A percentile compares a stretch with the other conserved stretches of the same genome.
phyloP scores from a whole-genome alignment of 2,329 filamentous ascomycete genomes.

The Cladosporium sp. region DNA sequence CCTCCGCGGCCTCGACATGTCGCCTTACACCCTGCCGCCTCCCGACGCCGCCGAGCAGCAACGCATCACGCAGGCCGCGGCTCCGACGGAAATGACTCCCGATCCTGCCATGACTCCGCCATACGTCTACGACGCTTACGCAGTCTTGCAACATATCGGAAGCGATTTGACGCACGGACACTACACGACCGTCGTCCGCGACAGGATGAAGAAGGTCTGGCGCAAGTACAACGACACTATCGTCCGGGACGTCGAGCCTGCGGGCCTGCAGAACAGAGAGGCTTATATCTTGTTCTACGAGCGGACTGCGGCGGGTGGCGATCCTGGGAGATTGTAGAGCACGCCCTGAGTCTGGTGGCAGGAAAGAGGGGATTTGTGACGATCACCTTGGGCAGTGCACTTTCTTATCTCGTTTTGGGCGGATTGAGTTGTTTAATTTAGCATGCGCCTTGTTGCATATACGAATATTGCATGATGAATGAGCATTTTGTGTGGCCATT shows the following conservation, averaged over 20 bases:
- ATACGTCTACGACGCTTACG: conserved; percentile 82
- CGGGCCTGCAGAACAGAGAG: conserved; percentile 59
- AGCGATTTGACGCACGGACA: conserved; percentile 70
- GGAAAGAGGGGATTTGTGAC: not conserved
- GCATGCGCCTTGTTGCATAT: not conserved
- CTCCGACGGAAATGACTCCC: conserved; percentile 37
- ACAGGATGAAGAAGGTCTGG: conserved; percentile 56
- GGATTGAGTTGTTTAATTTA: not conserved
- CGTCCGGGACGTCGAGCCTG: conserved; percentile 59
- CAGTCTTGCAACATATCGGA: conserved; percentile 76
- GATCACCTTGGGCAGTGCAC: not conserved
- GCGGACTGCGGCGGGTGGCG: conserved; percentile 19
- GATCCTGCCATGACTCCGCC: conserved; percentile 53
- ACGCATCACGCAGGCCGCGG: conserved; percentile 34
- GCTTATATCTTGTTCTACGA: conserved; percentile 66
- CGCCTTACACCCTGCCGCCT: conserved; percentile 58
- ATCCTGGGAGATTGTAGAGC: conserved; percentile 8
- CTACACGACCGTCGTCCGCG: conserved; percentile 67
- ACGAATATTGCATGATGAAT: not conserved
- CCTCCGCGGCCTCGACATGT: conserved; percentile 66
- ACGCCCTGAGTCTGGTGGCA: not conserved
- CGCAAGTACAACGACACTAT: conserved; percentile 61
- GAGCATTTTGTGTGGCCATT: not conserved
- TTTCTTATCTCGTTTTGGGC: not conserved
- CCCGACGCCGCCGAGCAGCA: conserved; percentile 28